A percentile compares a stretch with the other conserved stretches of the same genome.
Evolutionary conservation across 495 filamentous ascomycete genomes (phyloP).

Genomic region (Trichoderma asperelloides): DNA sequence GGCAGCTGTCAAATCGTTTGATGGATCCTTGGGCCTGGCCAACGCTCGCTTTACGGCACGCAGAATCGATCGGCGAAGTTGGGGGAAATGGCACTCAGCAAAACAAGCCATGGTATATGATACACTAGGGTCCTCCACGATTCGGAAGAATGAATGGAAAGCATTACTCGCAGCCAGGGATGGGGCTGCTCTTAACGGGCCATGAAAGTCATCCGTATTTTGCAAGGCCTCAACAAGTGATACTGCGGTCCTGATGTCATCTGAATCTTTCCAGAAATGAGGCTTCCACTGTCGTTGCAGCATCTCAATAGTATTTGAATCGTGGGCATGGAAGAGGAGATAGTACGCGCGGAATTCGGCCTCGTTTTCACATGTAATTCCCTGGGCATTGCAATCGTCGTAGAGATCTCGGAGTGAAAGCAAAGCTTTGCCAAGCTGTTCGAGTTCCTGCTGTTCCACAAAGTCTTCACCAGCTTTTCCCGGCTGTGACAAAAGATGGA

Average conservation of each 20-base stretch:
- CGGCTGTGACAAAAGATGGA: slow-evolving; percentile 70
- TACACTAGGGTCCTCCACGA: slow-evolving; percentile 58
- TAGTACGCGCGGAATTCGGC: slow-evolving; percentile 86
- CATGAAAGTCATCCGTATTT: slow-evolving; percentile 54
- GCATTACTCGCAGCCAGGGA: slow-evolving; percentile 26
- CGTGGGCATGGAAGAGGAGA: slow-evolving; percentile 72
- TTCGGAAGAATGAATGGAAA: slow-evolving; percentile 62
- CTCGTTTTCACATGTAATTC: slow-evolving; percentile 55
- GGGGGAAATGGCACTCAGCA: slow-evolving; percentile 81
- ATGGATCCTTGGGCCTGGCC: slow-evolving; percentile 54
- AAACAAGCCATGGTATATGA: slow-evolving; percentile 93
- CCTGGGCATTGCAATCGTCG: slow-evolving; percentile 54
- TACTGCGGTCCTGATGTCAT: slow-evolving; percentile 37
- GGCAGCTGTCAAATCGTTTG: slow-evolving; percentile 64
- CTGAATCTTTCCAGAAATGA: slow-evolving; percentile 57
- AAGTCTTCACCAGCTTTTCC: slow-evolving; percentile 61
- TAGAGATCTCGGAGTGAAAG: slow-evolving; percentile 84
- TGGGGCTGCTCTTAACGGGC: slow-evolving; percentile 48
- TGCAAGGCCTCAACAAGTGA: slow-evolving; percentile 36
- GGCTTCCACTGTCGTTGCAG: slow-evolving; percentile 66
- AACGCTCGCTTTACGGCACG: slow-evolving; percentile 54
- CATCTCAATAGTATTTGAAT: slow-evolving; percentile 64
- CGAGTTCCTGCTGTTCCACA: slow-evolving; percentile 78
- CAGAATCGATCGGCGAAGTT: slow-evolving; percentile 67
- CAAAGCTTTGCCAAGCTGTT: slow-evolving; percentile 83